phyloP scores from a whole-genome alignment of 2,329 filamentous ascomycete genomes.

The Hirsutella rhossiliensis region DNA sequence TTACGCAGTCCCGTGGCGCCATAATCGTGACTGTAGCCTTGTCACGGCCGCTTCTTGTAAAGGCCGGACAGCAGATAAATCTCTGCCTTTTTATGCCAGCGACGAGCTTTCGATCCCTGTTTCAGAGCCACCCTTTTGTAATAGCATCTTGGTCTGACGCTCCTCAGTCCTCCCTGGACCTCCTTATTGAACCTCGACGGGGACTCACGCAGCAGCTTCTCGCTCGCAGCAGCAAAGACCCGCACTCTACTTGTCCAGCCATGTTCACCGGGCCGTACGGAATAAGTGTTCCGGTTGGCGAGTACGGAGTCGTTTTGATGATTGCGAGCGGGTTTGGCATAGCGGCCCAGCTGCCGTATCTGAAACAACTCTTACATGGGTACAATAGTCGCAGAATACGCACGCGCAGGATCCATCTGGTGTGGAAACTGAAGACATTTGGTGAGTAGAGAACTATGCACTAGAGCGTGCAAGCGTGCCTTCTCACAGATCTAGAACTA shows the following conservation, averaged over 20 bases:
- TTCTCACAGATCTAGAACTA: conserved; percentile 2
- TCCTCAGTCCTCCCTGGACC: not conserved
- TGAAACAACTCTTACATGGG: conserved; percentile 21
- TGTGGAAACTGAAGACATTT: conserved; percentile 18
- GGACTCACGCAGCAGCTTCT: not conserved
- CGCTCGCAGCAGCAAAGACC: not conserved
- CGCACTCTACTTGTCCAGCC: conserved; percentile 5
- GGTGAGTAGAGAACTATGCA: conserved; percentile 6
- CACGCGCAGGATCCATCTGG: conserved; percentile 17
- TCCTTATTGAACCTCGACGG: not conserved
- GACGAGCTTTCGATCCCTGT: not conserved
- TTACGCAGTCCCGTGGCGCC: not conserved
- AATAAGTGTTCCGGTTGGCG: conserved; percentile 10
- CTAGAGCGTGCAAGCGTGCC: not conserved
- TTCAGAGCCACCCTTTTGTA: not conserved
- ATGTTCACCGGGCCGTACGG: conserved; percentile 21
- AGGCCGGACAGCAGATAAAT: conserved; percentile 1
- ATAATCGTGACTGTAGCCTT: not conserved
- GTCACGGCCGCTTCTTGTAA: not conserved
- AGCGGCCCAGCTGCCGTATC: conserved; percentile 17
- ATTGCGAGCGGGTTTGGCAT: conserved; percentile 22
- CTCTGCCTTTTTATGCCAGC: not conserved
- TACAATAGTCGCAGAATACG: conserved; percentile 16
- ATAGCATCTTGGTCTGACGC: not conserved
- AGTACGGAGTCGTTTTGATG: conserved; percentile 20